Conservation (phyloP, 2,329 filamentous ascomycete species). For the Trichoderma guizhouense region DNA sequence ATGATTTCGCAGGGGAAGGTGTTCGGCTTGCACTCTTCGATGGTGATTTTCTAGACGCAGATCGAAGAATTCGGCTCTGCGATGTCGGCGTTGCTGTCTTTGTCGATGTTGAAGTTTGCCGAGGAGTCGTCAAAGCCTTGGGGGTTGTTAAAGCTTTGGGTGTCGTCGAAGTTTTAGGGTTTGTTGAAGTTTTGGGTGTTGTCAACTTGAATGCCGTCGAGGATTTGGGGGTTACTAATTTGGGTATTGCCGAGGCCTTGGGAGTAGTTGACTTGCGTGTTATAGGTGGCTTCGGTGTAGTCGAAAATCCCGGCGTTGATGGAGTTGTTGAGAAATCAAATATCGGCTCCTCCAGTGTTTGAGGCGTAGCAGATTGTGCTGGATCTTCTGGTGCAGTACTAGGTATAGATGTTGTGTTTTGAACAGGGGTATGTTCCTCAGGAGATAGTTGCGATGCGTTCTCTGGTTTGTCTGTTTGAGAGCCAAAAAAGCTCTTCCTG, state of each 20-base stretch:
- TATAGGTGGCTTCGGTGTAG: slow-evolving; percentile 19
- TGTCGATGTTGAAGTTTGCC: neutral
- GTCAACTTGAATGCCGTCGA: neutral
- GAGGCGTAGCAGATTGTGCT: slow-evolving; percentile 38
- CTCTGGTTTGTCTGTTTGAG: slow-evolving; percentile 52
- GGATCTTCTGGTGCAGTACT: slow-evolving; percentile 54
- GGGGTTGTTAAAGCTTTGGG: slow-evolving; percentile 17
- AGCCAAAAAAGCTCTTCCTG: slow-evolving; percentile 57
- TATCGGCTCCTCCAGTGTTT: neutral
- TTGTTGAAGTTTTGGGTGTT: slow-evolving; percentile 17
- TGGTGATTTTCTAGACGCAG: neutral
- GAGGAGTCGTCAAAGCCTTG: slow-evolving; percentile 1
- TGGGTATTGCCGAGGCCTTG: slow-evolving; percentile 19
- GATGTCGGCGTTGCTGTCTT: neutral
- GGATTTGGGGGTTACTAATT: slow-evolving; percentile 15
- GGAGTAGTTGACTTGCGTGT: slow-evolving; percentile 11
- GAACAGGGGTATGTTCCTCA: slow-evolving; percentile 20
- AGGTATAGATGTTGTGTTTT: slow-evolving; percentile 38
- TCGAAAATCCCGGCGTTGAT: slow-evolving; percentile 20
- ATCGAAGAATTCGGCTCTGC: slow-evolving; percentile 9
- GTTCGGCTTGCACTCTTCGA: slow-evolving; percentile 20
- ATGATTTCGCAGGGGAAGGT: slow-evolving; percentile 26
- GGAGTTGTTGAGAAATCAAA: slow-evolving; percentile 21
- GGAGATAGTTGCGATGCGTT: slow-evolving; percentile 27
- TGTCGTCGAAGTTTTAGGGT: neutral